phyloP scores from a whole-genome alignment of 306 rosid species.

The Senna siamea region DNA sequence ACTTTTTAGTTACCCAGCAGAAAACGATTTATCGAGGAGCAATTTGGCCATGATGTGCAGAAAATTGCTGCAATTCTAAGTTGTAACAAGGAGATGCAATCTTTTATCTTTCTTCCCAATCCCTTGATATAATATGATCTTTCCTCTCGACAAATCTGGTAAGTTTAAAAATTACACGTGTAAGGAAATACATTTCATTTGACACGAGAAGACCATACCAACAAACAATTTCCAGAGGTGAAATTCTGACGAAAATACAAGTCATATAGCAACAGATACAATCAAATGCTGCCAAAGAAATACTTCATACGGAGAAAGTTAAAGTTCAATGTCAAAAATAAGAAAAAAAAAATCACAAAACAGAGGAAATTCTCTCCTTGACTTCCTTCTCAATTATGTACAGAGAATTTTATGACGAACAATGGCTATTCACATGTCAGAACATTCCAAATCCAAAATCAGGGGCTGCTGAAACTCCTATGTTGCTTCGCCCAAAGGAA shows the following conservation, averaged over 20 bases:
- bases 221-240: not conserved
- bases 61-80: not conserved
- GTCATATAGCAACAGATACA: slow-evolving; percentile 35
- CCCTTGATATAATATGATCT: too few species aligned
- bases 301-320: slow-evolving; percentile 25
- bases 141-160: too few species aligned
- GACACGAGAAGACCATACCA: not conserved
- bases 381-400: slow-evolving; percentile 38
- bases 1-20: slow-evolving; percentile 22
- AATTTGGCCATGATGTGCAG: not conserved
- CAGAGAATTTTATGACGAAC: slow-evolving; percentile 32
- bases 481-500: slow-evolving; percentile 41
- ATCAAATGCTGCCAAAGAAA: slow-evolving; percentile 37
- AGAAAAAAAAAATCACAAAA: slow-evolving; percentile 28
- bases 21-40: not conserved
- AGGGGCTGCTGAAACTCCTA: slow-evolving; percentile 38
- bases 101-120: too few species aligned
- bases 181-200: not conserved
- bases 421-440: slow-evolving; percentile 35
- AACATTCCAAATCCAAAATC: slow-evolving; percentile 45
- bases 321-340: not conserved
- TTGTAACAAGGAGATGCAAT: not conserved
- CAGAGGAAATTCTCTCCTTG: slow-evolving; percentile 15
- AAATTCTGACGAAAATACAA: slow-evolving; percentile 21
- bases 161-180: not conserved